Percentiles rank a stretch among this genome's conserved stretches.
phyloP scores from a whole-genome alignment of 2,329 filamentous ascomycete species.

The Phyllosticta capitalensis region DNA sequence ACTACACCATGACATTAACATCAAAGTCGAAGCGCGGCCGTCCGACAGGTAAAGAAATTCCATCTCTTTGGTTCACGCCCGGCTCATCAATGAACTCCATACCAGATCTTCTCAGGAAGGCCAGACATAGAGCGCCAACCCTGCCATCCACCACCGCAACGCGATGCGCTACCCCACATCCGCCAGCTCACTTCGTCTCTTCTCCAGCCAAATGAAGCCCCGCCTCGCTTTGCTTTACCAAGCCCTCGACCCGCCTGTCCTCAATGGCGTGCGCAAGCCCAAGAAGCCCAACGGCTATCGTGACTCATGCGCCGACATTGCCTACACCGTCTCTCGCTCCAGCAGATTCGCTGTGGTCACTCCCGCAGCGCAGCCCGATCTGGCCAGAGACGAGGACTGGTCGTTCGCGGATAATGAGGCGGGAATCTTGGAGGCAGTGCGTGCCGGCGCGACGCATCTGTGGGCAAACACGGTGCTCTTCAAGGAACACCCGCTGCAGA shows the following conservation, averaged over 20 bases:
- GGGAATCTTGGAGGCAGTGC: conserved; percentile 98
- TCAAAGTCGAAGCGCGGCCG: no score
- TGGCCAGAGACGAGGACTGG: conserved; percentile 76
- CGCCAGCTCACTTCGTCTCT: not conserved
- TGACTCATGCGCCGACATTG: conserved; percentile 42
- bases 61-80: not conserved
- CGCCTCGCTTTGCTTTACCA: conserved; percentile 40
- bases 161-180: not conserved
- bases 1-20: no score
- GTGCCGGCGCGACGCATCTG: conserved; percentile 58
- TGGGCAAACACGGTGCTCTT: conserved; percentile 46
- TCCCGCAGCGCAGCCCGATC: conserved; percentile 21
- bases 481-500: conserved; percentile 39
- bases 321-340: conserved; percentile 23
- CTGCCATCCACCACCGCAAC: not conserved
- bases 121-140: not conserved
- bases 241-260: conserved; percentile 37
- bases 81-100: not conserved
- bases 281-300: conserved; percentile 42
- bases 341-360: conserved; percentile 26
- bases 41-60: no score
- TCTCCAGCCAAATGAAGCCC: not conserved
- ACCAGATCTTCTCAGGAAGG: not conserved
- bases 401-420: conserved; percentile 87
- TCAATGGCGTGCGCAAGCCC: conserved; percentile 40